These are phyloP conservation scores for Oldenlandia corymbosa DNA, from an alignment of 257 asterid genomes.

Conservation along the genomic window DNA sequence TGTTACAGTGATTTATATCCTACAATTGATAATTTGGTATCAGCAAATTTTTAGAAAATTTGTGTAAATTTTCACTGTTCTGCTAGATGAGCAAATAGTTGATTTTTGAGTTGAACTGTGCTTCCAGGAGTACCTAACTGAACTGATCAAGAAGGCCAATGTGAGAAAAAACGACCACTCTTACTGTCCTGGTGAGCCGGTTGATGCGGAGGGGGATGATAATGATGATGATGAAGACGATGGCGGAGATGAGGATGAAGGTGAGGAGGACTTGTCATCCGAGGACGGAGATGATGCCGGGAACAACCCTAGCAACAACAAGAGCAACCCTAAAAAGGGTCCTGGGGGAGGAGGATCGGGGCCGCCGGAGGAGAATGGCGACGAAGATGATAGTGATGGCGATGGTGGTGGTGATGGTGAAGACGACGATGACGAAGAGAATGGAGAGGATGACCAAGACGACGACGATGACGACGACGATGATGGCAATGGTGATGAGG, in stretches of 20 bases:
- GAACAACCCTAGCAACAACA: constrained; percentile 29
- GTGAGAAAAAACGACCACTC: constrained; percentile 22
- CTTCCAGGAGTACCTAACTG: constrained; percentile 41
- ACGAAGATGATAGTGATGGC: constrained; percentile 22
- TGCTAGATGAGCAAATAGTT: no score
- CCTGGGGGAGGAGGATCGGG: constrained; percentile 17
- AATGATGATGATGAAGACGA: constrained; percentile 16
- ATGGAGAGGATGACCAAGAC: neutral
- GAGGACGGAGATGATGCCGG: constrained; percentile 23
- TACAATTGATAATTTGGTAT: no score
- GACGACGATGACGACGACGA: constrained; percentile 29
- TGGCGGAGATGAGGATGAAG: constrained; percentile 24
- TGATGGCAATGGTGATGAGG: constrained; percentile 13
- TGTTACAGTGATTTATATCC: no score
- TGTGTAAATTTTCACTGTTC: no score
- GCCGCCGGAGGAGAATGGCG: constrained; percentile 23
- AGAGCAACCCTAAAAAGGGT: constrained; percentile 28
- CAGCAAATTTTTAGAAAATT: no score
- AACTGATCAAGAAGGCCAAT: constrained; percentile 20
- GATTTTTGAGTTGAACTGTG: no score
- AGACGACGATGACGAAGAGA: constrained; percentile 7
- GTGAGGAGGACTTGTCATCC: constrained; percentile 26
- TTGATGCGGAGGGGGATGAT: constrained; percentile 29
- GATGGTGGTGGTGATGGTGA: constrained; percentile 8
- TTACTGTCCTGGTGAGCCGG: constrained; percentile 24